Percentiles rank a stretch among this genome's conserved stretches.
These are phyloP conservation scores for Xylaria intraflava DNA, from an alignment of 495 filamentous ascomycete species.

Conservation along the genomic window DNA sequence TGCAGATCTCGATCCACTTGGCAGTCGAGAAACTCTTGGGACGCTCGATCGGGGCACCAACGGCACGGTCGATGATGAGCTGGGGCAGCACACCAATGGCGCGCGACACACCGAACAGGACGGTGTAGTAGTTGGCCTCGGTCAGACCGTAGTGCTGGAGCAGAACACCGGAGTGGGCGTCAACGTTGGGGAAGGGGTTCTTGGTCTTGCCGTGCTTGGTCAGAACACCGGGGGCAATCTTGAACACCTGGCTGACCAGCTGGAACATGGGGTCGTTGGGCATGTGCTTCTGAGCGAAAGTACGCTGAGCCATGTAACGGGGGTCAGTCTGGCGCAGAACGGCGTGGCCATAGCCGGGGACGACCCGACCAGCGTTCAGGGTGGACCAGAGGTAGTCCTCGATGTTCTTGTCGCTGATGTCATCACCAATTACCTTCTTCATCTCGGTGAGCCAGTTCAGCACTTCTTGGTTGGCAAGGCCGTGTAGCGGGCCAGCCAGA, in stretches of 20 bases:
- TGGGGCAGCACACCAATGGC: slow-evolving; percentile 97
- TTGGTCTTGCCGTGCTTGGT: slow-evolving; percentile 99
- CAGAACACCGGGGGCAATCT: slow-evolving; percentile 94
- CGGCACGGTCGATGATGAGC: slow-evolving; percentile 97
- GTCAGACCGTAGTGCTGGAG: slow-evolving; percentile 99
- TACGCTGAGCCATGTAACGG: slow-evolving; percentile 94
- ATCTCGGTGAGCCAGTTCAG: slow-evolving; percentile 98
- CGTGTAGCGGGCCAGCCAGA: slow-evolving; percentile 95
- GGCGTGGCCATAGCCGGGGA: slow-evolving; percentile 96
- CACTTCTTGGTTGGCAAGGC: slow-evolving; percentile 98
- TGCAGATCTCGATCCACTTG: slow-evolving; percentile 87
- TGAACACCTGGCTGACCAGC: slow-evolving; percentile 98
- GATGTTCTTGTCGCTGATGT: slow-evolving; percentile 90
- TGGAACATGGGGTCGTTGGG: slow-evolving; percentile 98
- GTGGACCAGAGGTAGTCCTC: slow-evolving; percentile 97
- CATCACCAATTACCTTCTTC: slow-evolving; percentile 91
- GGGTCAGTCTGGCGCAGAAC: slow-evolving; percentile 99
- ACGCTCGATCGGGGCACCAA: slow-evolving; percentile 76
- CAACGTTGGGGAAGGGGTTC: slow-evolving; percentile 54
- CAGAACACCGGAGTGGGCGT: slow-evolving; percentile 87
- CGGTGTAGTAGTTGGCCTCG: slow-evolving; percentile 99
- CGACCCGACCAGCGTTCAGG: slow-evolving; percentile 88
- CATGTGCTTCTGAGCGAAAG: slow-evolving; percentile 83
- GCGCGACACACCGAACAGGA: slow-evolving; percentile 96
- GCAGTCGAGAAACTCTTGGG: slow-evolving; percentile 98